phyloP scores from a whole-genome alignment of 2,329 filamentous ascomycete species.

The Leptographium flavum region DNA sequence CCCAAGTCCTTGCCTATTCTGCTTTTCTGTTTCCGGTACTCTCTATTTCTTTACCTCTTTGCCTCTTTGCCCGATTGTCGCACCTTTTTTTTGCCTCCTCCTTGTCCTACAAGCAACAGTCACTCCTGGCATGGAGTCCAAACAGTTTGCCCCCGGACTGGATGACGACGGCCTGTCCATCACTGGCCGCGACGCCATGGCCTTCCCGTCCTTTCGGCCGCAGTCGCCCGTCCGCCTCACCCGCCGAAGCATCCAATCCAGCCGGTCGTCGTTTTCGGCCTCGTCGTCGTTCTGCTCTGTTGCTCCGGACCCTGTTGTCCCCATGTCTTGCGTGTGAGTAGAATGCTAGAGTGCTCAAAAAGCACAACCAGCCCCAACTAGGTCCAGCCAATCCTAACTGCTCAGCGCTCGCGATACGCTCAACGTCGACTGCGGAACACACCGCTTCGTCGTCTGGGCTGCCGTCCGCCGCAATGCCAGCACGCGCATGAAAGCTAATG shows the following conservation, averaged over 20 bases:
- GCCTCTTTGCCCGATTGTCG: background rate
- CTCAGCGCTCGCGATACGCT: constrained; percentile 30
- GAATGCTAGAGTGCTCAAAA: background rate
- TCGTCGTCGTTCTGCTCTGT: background rate
- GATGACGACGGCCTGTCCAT: constrained; percentile 9
- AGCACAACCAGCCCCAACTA: too few species aligned
- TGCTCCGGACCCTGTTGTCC: background rate
- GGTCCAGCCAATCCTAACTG: too few species aligned
- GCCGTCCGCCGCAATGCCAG: constrained; percentile 39
- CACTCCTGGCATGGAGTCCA: constrained; percentile 11
- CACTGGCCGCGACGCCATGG: background rate
- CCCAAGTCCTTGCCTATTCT: background rate
- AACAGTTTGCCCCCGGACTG: constrained; percentile 10
- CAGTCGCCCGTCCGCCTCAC: constrained; percentile 11
- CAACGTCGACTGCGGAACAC: constrained; percentile 34
- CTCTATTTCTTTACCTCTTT: background rate
- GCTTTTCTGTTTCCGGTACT: background rate
- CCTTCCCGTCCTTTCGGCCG: constrained; percentile 3
- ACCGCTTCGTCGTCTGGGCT: constrained; percentile 42
- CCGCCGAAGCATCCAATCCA: constrained; percentile 8
- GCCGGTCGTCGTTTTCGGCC: background rate
- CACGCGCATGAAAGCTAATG: constrained; percentile 28
- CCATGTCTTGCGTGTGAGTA: constrained; percentile 12
- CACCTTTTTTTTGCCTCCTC: background rate
- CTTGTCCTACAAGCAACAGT: too few species aligned